Base-by-base conservation (phyloP, 2,329 filamentous ascomycete species). In the Metarhizium brunneum region DNA sequence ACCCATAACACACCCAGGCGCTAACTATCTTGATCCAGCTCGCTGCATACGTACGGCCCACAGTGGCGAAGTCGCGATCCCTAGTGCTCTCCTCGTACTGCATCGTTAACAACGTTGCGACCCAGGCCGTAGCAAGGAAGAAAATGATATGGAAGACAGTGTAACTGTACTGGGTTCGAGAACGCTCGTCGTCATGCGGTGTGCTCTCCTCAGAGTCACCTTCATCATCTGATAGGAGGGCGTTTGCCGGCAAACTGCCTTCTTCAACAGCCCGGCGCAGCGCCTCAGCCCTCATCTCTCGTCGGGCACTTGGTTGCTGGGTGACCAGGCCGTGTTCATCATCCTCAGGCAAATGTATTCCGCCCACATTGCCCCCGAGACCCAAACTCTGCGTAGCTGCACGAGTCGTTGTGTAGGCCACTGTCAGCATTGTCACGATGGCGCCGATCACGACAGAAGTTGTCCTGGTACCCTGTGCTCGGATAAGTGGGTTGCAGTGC, bases 11-110 rank as follows among this genome's bases (percentile, higher is more conserved):
- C 54, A 94, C 86, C 94, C 94, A 99, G 18, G 92, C 86, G 71
- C 92, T 95, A 54, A 96, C 85, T 70, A 99, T 97, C 83, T 99
- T 99, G 63, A 96, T 91, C 94, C 95, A 99, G 67, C 90, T 96
- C 36, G 94, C 94, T 82, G 91, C 95, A 72, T 97, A 95, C 5
- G 92, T 97, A 57, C 94, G 81, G 20, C 94, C 94, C 4, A 99
- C 92, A 0, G 92, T 90, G 2, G 90, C 90, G 71, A 99, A 97
- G 66, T 92, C 86, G 51, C 83, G 79, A 40, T 68, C 80, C 49
- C 81, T 78, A 57, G 84, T 83, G 47, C 76, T 74, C 59, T 84
- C 79, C 8, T 87, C 82, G 61, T 88, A 83, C 65, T 89, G 88
- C 75, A 92, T 88, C 11, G 78, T 80, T 38, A 99, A 79, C 40